Evolutionary conservation across 164 flowering plant genomes (phyloP).

Genomic region (Buxus sempervirens): DNA sequence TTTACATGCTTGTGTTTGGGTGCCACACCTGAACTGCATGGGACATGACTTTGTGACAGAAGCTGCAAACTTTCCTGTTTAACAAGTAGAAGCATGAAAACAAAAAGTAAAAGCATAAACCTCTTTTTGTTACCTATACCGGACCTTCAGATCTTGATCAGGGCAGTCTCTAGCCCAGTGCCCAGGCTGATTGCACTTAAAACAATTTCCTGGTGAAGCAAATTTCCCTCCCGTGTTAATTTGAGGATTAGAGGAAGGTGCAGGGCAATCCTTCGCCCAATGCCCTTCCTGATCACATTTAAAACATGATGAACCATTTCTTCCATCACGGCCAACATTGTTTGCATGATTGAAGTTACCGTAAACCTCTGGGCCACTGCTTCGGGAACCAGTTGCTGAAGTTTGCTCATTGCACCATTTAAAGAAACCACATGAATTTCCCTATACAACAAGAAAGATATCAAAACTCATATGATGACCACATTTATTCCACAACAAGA

Average conservation of each 20-base stretch:
- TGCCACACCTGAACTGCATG: neutral
- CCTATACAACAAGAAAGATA: slow-evolving; percentile 15
- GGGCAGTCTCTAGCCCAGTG: slow-evolving; percentile 50
- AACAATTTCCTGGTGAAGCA: slow-evolving; percentile 31
- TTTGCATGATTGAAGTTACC: slow-evolving; percentile 11
- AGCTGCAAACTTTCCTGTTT: neutral
- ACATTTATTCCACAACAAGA: no score
- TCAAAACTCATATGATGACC: no score
- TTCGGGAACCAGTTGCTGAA: slow-evolving; percentile 10
- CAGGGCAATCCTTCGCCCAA: slow-evolving; percentile 45
- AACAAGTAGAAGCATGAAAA: neutral
- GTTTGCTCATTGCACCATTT: slow-evolving; percentile 37
- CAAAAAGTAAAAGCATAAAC: slow-evolving; percentile 1
- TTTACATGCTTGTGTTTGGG: no score
- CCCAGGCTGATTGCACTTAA: slow-evolving; percentile 37
- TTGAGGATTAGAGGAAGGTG: slow-evolving; percentile 8
- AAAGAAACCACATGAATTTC: slow-evolving; percentile 35
- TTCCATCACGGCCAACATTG: slow-evolving; percentile 20
- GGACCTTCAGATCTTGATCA: slow-evolving; percentile 10
- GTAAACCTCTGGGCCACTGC: slow-evolving; percentile 9
- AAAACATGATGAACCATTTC: slow-evolving; percentile 31
- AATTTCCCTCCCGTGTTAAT: slow-evolving; percentile 17
- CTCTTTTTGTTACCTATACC: slow-evolving; percentile 8
- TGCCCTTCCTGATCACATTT: slow-evolving; percentile 48
- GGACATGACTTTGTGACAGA: neutral